A percentile compares a stretch with the other conserved stretches of the same genome.
Evolutionary conservation across 805 yeast genomes (phyloP).

Genomic region (Lachancea fermentati): DNA sequence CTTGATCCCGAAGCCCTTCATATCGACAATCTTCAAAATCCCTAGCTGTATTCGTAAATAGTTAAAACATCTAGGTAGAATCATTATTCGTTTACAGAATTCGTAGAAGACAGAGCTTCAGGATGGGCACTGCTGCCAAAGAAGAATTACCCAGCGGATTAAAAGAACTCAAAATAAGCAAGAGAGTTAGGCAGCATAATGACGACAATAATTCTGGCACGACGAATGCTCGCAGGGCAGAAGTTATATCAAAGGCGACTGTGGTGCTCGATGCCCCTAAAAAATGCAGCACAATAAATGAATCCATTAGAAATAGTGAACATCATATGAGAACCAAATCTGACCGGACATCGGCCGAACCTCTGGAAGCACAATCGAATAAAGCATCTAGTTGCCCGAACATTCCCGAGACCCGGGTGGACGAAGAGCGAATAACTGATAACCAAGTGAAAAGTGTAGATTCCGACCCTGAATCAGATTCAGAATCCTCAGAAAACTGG

Average conservation of each 20-base stretch:
- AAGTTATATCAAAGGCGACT: background rate
- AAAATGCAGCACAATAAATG: background rate
- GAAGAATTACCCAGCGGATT: slow-evolving; percentile 26
- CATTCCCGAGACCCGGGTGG: no score
- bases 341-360: background rate
- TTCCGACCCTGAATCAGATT: slow-evolving; percentile 17
- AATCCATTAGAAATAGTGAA: background rate
- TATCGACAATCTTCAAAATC: no score
- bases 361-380: background rate
- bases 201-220: background rate
- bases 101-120: no score
- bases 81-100: no score
- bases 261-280: background rate
- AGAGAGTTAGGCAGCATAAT: background rate
- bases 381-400: background rate
- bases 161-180: slow-evolving; percentile 24
- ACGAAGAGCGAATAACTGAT: background rate
- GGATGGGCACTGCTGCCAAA: slow-evolving; percentile 18
- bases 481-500: slow-evolving; percentile 56
- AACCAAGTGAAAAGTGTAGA: background rate
- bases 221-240: background rate
- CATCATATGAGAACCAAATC: background rate
- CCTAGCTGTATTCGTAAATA: no score
- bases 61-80: no score
- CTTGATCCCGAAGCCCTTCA: no score